phyloP scores from a whole-genome alignment of 208 protist genomes.

The Tritrichomonas musculus region DNA sequence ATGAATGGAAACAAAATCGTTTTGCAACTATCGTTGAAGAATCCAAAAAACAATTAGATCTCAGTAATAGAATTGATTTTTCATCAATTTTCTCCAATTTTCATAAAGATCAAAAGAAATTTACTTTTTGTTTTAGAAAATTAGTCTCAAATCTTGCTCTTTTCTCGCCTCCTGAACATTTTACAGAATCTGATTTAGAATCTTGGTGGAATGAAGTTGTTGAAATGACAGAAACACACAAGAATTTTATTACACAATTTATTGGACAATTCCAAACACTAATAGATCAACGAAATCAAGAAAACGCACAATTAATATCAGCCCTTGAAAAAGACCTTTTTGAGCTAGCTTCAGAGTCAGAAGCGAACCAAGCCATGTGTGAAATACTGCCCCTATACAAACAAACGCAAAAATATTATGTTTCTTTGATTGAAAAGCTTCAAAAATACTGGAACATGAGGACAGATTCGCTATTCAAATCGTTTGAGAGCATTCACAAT shows the following conservation, averaged over 20 bases:
- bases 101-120: neutral
- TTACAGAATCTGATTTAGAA: neutral
- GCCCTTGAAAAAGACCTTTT: neutral
- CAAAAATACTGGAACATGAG: neutral
- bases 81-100: neutral
- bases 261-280: neutral
- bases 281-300: neutral
- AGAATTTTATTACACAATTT: neutral
- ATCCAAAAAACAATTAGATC: neutral
- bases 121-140: neutral
- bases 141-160: neutral
- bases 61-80: neutral
- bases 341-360: neutral
- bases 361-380: neutral
- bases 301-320: neutral
- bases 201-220: neutral
- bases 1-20: slow-evolving; percentile 13
- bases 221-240: neutral
- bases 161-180: neutral
- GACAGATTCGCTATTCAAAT: neutral
- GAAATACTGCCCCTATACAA: neutral
- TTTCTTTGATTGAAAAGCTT: slow-evolving; percentile 12
- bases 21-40: neutral
- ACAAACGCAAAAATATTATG: slow-evolving; percentile 5
- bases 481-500: too few species aligned